Evolutionary conservation across 1,284 basidiomycete genomes (phyloP).

Genomic region (Austroboletus niveus): DNA sequence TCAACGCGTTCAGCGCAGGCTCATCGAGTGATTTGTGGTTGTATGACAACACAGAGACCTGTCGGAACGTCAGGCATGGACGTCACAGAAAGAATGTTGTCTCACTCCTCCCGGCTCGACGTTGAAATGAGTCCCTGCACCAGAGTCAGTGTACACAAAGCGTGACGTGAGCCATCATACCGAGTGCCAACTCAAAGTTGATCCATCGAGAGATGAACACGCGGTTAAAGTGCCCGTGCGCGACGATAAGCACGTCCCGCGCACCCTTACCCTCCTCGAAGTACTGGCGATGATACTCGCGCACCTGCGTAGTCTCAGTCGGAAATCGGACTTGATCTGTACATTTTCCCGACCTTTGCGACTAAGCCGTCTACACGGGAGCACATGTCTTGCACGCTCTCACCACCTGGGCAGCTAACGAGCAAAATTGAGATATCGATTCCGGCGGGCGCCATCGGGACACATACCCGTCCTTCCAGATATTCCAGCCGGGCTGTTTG

Average conservation of each 20-base stretch:
- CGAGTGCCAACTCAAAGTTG: conserved; percentile 61
- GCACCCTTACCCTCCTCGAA: conserved; percentile 60
- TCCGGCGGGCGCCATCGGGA: neutral
- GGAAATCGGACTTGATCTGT: neutral
- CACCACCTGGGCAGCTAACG: conserved; percentile 80
- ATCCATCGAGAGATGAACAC: conserved; percentile 84
- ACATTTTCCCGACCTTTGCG: conserved; percentile 44
- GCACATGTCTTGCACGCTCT: conserved; percentile 78
- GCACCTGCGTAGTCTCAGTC: conserved; percentile 48
- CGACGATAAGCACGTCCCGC: conserved; percentile 73
- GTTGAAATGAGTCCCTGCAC: conserved; percentile 70
- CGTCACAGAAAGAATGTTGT: conserved; percentile 2
- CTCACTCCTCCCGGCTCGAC: conserved; percentile 78
- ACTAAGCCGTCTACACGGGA: conserved; percentile 78
- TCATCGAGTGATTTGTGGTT: conserved; percentile 78
- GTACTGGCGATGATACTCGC: conserved; percentile 73
- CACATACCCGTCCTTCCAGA: conserved; percentile 79
- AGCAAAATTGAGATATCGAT: neutral
- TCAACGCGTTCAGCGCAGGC: conserved; percentile 70
- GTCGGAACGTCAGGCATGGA: conserved; percentile 5
- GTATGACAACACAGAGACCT: conserved; percentile 73
- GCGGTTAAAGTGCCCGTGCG: conserved; percentile 85
- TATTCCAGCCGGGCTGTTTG: conserved; percentile 67
- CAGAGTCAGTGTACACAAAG: conserved; percentile 4
- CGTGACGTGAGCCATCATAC: conserved; percentile 36